Evolutionary conservation across 129 eudicot species (phyloP), one percentile per base, ranked within the genome.

Genomic region (Escallonia rubra): DNA sequence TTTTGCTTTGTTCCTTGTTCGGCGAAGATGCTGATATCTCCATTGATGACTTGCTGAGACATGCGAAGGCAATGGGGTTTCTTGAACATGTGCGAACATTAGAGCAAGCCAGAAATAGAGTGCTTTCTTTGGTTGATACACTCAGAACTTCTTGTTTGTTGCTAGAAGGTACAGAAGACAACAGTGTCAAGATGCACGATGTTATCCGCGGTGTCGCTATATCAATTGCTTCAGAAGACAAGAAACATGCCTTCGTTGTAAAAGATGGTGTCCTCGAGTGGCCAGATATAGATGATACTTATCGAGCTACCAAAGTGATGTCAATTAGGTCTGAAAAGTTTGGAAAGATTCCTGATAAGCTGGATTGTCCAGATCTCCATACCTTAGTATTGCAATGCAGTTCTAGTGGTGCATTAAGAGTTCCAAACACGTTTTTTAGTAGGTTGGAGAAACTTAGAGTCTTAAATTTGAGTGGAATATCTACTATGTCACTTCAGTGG

Each of bases 1-100:
- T 66, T 42, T 5, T 74, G 7, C 73, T 66, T 15, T 74, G 78
- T 43, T 74, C 56, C 52, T 23, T 58, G 8, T 74, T 65, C 15
- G 55, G 23, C 4, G 56, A 73, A 44, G 69, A 64, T 57, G 10
- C 8, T 8, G 15, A 13, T 5, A 65, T 77, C 11, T 4, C 43
- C 4, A 23, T 43, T 15, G 59, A 70, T 13, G 38, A 55, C 4
- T 47, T 69, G 71, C 40, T 48, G 1, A 63, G 66, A 49, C 56
- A 70, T 16, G 65, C 55, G 4, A 54, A 41, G n/a, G 75, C 67
- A 61, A 44, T 61, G 16, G 2, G 11, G n/a, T 15, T 76, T 34
- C 62, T 70, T 47, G 0, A 13, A 10, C 55, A 50, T 14, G 56
- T 64, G 2, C 45, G 43, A 3, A 62, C 41, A 1, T 12, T 70